Conservation (phyloP, 2,329 filamentous ascomycete genomes). For the Chrysosporium keratinophilum region DNA sequence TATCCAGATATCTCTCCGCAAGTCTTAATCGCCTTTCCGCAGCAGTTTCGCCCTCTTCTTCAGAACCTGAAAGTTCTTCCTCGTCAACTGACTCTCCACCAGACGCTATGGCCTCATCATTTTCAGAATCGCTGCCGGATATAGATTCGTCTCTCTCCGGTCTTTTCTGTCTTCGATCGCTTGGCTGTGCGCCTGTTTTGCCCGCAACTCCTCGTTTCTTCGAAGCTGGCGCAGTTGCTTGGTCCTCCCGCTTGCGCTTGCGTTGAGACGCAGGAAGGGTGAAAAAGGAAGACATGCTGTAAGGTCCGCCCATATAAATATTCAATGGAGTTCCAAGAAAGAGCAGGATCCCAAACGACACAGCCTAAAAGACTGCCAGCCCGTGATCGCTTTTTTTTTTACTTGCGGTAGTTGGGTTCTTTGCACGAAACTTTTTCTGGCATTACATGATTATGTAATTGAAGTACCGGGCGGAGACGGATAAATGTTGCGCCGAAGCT, state of each 20-base stretch:
- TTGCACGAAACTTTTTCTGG: background rate
- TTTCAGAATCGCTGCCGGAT: slow-evolving; percentile 69
- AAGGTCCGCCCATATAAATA: background rate
- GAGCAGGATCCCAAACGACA: background rate
- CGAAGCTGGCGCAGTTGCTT: slow-evolving; percentile 32
- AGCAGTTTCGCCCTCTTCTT: slow-evolving; percentile 66
- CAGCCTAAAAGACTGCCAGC: background rate
- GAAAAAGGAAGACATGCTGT: slow-evolving; percentile 85
- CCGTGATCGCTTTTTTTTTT: background rate
- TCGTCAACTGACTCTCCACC: slow-evolving; percentile 40
- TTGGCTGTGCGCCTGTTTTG: slow-evolving; percentile 23
- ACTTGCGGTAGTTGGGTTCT: background rate
- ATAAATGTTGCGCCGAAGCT: background rate
- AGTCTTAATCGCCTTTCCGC: slow-evolving; percentile 77
- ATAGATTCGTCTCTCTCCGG: slow-evolving; percentile 62
- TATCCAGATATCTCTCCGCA: slow-evolving; percentile 86
- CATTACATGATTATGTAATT: background rate
- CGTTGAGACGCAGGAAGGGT: slow-evolving; percentile 75
- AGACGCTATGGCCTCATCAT: slow-evolving; percentile 43
- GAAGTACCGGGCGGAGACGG: background rate
- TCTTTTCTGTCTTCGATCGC: slow-evolving; percentile 30
- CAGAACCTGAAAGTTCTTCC: slow-evolving; percentile 47
- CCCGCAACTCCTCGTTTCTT: slow-evolving; percentile 38
- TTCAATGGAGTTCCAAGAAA: background rate
- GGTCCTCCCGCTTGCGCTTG: slow-evolving; percentile 69